These are phyloP conservation scores for Mortierella sp. DNA, from an alignment of 371 early-diverging fungal genomes.

Conservation along the genomic window DNA sequence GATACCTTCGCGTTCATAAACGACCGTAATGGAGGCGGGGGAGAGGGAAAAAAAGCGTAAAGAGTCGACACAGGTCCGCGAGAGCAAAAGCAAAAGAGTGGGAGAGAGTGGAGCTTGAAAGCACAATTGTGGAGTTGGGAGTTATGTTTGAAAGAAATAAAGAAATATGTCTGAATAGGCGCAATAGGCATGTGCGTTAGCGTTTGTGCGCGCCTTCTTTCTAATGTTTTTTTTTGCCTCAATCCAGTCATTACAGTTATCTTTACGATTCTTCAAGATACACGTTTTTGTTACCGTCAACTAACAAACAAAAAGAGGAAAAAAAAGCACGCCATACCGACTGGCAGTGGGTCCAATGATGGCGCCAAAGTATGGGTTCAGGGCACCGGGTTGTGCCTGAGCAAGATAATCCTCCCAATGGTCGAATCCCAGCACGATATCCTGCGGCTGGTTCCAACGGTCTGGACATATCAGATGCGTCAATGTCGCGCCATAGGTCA, in stretches of 20 bases:
- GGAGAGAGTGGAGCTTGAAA: background rate
- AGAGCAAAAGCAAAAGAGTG: background rate
- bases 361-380: conserved; percentile 51
- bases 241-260: background rate
- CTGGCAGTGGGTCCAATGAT: conserved; percentile 55
- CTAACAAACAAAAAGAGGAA: background rate
- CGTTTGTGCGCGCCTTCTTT: background rate
- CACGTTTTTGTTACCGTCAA: background rate
- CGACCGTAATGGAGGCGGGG: too few relatives aligned
- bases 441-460: conserved; percentile 32
- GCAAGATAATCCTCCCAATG: conserved; percentile 50
- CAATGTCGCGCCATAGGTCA: conserved; percentile 52
- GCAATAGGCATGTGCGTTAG: conserved; percentile 4
- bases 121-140: background rate
- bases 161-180: background rate
- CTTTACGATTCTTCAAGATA: background rate
- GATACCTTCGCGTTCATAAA: background rate
- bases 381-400: conserved; percentile 32
- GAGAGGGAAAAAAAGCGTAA: background rate
- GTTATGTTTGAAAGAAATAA: background rate
- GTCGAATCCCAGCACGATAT: conserved; percentile 50
- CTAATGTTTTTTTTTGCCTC: background rate
- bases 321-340: conserved; percentile 24
- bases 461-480: conserved; percentile 42
- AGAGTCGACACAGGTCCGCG: too few relatives aligned